Conservation (phyloP, 1,139 yeast species). For the Debaryomyces singareniensis region DNA sequence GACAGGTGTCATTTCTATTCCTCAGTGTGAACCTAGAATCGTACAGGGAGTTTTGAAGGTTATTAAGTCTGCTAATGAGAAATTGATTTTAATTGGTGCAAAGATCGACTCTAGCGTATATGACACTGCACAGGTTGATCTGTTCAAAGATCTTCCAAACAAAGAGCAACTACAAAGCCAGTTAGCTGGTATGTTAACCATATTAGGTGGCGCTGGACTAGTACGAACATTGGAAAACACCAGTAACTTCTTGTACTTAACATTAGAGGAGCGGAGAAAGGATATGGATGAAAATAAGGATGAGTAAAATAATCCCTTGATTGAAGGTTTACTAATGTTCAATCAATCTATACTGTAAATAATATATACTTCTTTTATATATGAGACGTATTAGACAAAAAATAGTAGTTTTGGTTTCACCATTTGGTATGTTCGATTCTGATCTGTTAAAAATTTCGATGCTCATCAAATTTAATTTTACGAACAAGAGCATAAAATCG, state of each 20-base stretch:
- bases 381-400: too few species aligned
- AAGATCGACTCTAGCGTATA: conserved; percentile 58
- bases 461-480: too few species aligned
- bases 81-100: conserved; percentile 79
- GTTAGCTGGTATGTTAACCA: conserved; percentile 76
- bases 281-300: conserved; percentile 25
- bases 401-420: too few species aligned
- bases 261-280: conserved; percentile 57
- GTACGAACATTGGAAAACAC: conserved; percentile 74
- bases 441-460: too few species aligned
- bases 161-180: conserved; percentile 70
- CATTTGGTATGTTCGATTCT: too few species aligned
- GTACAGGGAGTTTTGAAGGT: conserved; percentile 59
- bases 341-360: too few species aligned
- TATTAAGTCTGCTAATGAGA: conserved; percentile 61
- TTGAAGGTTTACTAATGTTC: too few species aligned
- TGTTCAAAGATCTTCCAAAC: conserved; percentile 69
- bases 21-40: conserved; percentile 60
- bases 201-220: conserved; percentile 84
- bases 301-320: too few species aligned
- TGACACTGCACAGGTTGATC: conserved; percentile 47
- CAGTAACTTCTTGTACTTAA: conserved; percentile 61
- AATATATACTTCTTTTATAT: too few species aligned
- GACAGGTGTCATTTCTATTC: conserved; percentile 71
- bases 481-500: too few species aligned